Evolutionary conservation across 1,284 basidiomycete genomes (phyloP).

Genomic region (Ustilago vetiveriae): DNA sequence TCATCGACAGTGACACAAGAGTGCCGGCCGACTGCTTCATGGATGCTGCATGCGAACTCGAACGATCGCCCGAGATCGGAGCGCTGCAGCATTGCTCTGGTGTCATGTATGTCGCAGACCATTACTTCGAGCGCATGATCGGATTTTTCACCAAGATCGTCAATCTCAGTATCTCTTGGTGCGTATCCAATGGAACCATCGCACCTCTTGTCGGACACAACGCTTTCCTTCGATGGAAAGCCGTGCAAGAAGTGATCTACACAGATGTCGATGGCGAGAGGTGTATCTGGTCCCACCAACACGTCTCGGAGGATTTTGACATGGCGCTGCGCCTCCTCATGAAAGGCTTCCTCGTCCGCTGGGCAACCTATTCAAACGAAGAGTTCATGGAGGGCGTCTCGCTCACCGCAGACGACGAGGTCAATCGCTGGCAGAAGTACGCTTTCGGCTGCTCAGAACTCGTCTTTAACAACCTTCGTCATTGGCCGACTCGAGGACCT

Average conservation of each 20-base stretch:
- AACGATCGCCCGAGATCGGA: constrained; percentile 78
- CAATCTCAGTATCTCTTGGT: constrained; percentile 67
- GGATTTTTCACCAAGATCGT: constrained; percentile 73
- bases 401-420: constrained; percentile 76
- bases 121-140: constrained; percentile 87
- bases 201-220: constrained; percentile 88
- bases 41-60: constrained; percentile 83
- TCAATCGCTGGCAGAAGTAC: constrained; percentile 88
- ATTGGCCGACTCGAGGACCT: constrained; percentile 79
- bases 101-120: constrained; percentile 84
- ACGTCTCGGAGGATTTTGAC: constrained; percentile 85
- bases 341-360: constrained; percentile 77
- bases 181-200: constrained; percentile 66
- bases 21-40: constrained; percentile 86
- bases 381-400: constrained; percentile 89
- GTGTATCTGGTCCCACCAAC: constrained; percentile 79
- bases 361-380: constrained; percentile 82
- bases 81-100: constrained; percentile 84
- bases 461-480: constrained; percentile 68
- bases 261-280: constrained; percentile 72
- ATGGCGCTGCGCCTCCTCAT: constrained; percentile 72
- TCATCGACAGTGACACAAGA: constrained; percentile 79
- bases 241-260: constrained; percentile 78
- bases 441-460: constrained; percentile 74
- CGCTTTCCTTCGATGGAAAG: constrained; percentile 84